These are phyloP conservation scores for Teunomyces stri DNA, from an alignment of 805 yeast genomes.

Conservation along the genomic window DNA sequence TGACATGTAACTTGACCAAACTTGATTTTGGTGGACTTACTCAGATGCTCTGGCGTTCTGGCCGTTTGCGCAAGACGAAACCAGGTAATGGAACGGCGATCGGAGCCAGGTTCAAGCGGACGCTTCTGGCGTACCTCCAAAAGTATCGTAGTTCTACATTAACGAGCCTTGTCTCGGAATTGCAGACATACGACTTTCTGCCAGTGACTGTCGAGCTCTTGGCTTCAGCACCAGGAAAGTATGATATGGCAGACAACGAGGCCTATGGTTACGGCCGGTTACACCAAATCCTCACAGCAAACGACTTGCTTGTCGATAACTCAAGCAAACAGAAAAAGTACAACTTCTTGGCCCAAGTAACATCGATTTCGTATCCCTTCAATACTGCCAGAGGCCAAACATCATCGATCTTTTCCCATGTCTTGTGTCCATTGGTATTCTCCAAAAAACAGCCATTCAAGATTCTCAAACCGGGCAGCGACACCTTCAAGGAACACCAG, in stretches of 20 bases:
- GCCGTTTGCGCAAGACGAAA: constrained; percentile 23
- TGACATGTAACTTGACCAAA: constrained; percentile 57
- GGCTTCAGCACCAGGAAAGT: constrained; percentile 52
- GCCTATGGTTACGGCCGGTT: constrained; percentile 50
- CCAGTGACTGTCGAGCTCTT: constrained; percentile 51
- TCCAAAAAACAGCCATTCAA: constrained; percentile 18
- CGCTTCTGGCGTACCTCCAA: constrained; percentile 43
- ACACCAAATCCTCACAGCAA: constrained; percentile 37
- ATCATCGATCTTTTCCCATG: constrained; percentile 45
- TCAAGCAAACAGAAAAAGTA: constrained; percentile 12
- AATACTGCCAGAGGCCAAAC: constrained; percentile 19
- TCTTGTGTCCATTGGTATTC: constrained; percentile 46
- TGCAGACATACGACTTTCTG: constrained; percentile 44
- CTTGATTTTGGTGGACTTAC: constrained; percentile 57
- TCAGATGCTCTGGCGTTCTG: constrained; percentile 67
- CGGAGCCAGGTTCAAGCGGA: constrained; percentile 38
- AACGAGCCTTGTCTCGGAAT: constrained; percentile 19
- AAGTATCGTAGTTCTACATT: constrained; percentile 38
- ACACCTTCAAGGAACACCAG: constrained; percentile 20
- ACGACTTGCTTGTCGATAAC: constrained; percentile 25
- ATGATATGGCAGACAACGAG: constrained; percentile 18
- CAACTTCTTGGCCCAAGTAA: constrained; percentile 43
- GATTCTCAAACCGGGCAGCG: constrained; percentile 26
- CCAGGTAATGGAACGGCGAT: neutral
- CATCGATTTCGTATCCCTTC: constrained; percentile 51